A percentile compares a stretch with the other conserved stretches of the same genome.
Conservation (phyloP, 2,329 filamentous ascomycete species). For the Leptographium galeiforme region DNA sequence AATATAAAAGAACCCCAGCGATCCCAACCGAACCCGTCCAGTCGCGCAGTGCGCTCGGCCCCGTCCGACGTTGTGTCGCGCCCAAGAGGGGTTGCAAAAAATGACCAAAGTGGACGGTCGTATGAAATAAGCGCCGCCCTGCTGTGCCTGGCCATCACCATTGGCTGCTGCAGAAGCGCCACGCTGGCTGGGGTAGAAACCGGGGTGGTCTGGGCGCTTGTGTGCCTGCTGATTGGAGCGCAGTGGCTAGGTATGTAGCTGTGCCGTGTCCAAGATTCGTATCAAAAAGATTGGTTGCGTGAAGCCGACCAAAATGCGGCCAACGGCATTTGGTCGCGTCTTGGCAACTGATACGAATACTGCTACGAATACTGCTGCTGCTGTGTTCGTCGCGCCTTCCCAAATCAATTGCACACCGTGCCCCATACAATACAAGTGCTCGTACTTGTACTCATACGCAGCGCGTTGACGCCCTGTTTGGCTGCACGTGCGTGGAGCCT, state of each 20-base stretch:
- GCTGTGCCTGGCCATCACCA: constrained; percentile 10
- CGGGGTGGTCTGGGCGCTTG: background rate
- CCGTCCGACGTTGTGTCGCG: background rate
- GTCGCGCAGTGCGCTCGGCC: background rate
- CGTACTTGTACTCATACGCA: too few relatives aligned
- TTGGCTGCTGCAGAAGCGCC: constrained; percentile 15
- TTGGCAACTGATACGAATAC: too few relatives aligned
- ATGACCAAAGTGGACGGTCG: constrained; percentile 6
- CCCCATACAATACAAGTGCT: too few relatives aligned
- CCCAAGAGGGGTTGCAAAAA: background rate
- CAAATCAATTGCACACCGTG: too few relatives aligned
- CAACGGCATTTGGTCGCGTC: too few relatives aligned
- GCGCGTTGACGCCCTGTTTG: too few relatives aligned
- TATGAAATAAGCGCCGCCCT: constrained; percentile 26
- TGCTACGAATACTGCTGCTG: too few relatives aligned
- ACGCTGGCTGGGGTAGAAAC: background rate
- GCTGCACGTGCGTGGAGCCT: too few relatives aligned
- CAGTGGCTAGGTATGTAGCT: too few relatives aligned
- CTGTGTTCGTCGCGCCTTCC: too few relatives aligned
- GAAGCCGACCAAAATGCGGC: too few relatives aligned
- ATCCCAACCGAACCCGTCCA: background rate
- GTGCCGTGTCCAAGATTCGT: background rate
- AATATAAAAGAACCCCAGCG: background rate
- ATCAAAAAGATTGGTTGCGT: too few relatives aligned
- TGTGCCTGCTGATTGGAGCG: background rate